Evolutionary conservation across 2,329 filamentous ascomycete species (phyloP).

Genomic region (Fusarium transvaalense): DNA sequence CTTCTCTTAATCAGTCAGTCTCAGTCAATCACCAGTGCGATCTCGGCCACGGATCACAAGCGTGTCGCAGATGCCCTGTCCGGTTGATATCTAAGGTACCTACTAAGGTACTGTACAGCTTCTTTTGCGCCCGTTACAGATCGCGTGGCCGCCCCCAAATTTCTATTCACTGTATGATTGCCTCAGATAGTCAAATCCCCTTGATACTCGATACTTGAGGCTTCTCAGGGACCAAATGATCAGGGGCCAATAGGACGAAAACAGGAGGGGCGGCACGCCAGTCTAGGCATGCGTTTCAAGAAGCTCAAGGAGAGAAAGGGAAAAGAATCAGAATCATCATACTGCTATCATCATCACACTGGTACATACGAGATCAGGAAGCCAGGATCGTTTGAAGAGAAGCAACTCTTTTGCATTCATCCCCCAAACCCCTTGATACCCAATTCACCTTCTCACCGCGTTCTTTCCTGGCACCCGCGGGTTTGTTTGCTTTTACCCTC

Average conservation of each 20-base stretch:
- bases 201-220: background rate
- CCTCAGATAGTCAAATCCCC: background rate
- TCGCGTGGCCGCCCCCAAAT: slow-evolving; percentile 41
- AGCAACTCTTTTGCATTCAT: background rate
- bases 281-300: background rate
- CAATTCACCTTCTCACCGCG: background rate
- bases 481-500: slow-evolving; percentile 35
- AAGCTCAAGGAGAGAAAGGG: background rate
- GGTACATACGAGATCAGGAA: background rate
- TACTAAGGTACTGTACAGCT: slow-evolving; percentile 7
- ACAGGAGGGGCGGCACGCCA: background rate
- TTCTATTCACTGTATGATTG: background rate
- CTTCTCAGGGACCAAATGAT: slow-evolving; percentile 27
- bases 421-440: background rate
- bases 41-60: slow-evolving; percentile 40
- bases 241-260: slow-evolving; percentile 15
- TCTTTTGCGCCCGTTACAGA: slow-evolving; percentile 44
- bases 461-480: background rate
- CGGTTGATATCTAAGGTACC: slow-evolving; percentile 8
- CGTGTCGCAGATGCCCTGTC: slow-evolving; percentile 29
- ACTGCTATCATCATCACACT: too few species aligned
- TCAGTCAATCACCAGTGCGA: slow-evolving; percentile 44
- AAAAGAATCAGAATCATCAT: background rate
- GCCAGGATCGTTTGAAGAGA: slow-evolving; percentile 18
- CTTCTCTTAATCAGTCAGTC: slow-evolving; percentile 40